Conservation (phyloP, 2,329 filamentous ascomycete species). For the Exutisphaerella laricina region DNA sequence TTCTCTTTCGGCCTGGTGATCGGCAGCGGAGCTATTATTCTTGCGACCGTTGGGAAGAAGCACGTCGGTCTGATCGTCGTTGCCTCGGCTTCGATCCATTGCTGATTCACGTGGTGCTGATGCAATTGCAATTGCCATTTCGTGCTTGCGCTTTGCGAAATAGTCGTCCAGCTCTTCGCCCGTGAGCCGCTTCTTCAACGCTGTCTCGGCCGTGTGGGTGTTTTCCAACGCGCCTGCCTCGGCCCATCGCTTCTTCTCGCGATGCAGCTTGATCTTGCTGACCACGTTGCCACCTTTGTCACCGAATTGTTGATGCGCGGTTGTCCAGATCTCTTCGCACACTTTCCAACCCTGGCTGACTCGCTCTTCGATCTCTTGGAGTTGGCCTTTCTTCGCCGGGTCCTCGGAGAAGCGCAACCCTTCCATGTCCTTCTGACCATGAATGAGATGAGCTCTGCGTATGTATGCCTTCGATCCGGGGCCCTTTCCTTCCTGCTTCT, state of each 20-base stretch:
- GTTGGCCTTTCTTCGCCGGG: slow-evolving; percentile 11
- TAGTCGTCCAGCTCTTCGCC: slow-evolving; percentile 28
- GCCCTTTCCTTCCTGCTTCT: slow-evolving; percentile 32
- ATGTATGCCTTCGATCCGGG: slow-evolving; percentile 27
- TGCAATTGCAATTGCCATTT: slow-evolving; percentile 22
- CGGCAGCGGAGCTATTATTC: neutral
- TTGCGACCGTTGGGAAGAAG: slow-evolving; percentile 6
- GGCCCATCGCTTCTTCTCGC: slow-evolving; percentile 29
- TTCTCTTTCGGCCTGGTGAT: neutral
- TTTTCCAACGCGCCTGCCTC: slow-evolving; percentile 33
- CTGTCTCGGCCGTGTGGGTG: slow-evolving; percentile 27
- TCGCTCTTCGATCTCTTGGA: slow-evolving; percentile 16
- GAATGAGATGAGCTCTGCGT: slow-evolving; percentile 29
- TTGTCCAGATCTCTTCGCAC: slow-evolving; percentile 31
- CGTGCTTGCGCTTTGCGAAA: slow-evolving; percentile 25
- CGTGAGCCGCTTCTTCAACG: slow-evolving; percentile 23
- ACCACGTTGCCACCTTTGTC: slow-evolving; percentile 20
- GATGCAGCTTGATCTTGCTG: slow-evolving; percentile 19
- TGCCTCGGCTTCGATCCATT: slow-evolving; percentile 22
- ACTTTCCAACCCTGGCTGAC: slow-evolving; percentile 30
- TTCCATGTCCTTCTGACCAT: slow-evolving; percentile 29
- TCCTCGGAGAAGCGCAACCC: slow-evolving; percentile 18
- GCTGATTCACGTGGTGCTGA: slow-evolving; percentile 26
- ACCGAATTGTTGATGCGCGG: slow-evolving; percentile 20
- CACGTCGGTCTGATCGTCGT: slow-evolving; percentile 5